Conservation (phyloP, 306 rosid species). For the Hippophae gyantsensis region DNA sequence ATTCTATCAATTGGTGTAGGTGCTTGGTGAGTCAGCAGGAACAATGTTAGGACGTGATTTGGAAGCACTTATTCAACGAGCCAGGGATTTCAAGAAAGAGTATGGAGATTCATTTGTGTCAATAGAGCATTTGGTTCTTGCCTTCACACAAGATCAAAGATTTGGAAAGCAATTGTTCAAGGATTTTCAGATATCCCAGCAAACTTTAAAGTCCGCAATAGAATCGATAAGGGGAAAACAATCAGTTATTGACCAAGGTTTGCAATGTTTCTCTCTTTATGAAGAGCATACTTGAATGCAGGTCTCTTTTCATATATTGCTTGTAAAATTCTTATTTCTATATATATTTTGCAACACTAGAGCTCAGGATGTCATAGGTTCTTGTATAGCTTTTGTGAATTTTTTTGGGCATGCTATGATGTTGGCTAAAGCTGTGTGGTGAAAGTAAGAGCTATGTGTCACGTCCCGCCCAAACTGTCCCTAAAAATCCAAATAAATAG, state of each 20-base stretch:
- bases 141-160: constrained; percentile 53
- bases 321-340: neutral
- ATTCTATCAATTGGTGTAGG: constrained; percentile 19
- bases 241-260: constrained; percentile 95
- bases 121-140: constrained; percentile 69
- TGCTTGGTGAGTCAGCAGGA: constrained; percentile 32
- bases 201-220: constrained; percentile 59
- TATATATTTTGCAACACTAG: too few species aligned
- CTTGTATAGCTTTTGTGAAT: neutral
- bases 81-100: constrained; percentile 60
- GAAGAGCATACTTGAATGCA: neutral
- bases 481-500: too few species aligned
- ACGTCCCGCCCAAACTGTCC: too few species aligned
- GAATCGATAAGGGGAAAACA: constrained; percentile 89
- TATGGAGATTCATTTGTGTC: constrained; percentile 67
- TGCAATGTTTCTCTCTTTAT: neutral
- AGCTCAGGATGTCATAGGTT: neutral
- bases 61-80: constrained; percentile 63
- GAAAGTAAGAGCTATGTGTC: neutral
- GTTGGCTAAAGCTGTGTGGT: neutral
- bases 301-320: neutral
- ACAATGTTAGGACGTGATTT: constrained; percentile 29
- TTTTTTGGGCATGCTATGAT: too few species aligned
- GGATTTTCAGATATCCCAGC: constrained; percentile 57
- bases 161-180: constrained; percentile 55